Base-by-base conservation (phyloP, 257 asterid species). In the Cruciata laevipes region DNA sequence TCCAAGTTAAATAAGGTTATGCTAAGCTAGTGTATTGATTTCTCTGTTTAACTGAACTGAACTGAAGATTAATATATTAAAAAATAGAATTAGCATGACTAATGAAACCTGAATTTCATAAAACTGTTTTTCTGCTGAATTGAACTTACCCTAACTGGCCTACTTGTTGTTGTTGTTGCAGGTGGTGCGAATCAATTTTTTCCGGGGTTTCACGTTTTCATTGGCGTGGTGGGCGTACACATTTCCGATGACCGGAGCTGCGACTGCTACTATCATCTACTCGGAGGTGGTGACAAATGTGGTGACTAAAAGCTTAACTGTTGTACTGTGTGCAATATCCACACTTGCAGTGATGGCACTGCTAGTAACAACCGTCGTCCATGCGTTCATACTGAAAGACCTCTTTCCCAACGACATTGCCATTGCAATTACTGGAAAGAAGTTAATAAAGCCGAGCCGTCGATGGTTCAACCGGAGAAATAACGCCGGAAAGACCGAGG, bases 181-280 rank as follows among this genome's bases (percentile, higher is more conserved):
- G 98, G 97, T 88, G 0, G 89, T 90, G 69, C 86, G 98, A 3
- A 78, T 89, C 11, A 88, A 89, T 67, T 92, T 92, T 76, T 92
- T 92, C 77, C 75, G 97, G 31, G 98, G 98, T 40, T 79, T 89
- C 75, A 86, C 87, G 57, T 91, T 91, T 71, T 89, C 98, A 16
- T 38, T 89, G 69, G 90, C 91, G 4, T 91, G 98, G 96, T 91
- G 98, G 98, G 98, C 95, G 4, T 91, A 91, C 79, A 91, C 98
- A 7, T 89, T 91, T 67, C 96, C 98, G 1, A 89, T 91, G 98
- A 88, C 98, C 0, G 90, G 91, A 25, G 95, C 89, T 3, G 96
- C 87, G 5, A 76, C 84, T 1, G 94, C 95, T 4, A 87, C 94
- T 8, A 81, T 89, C 58, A 79, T 74, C 47, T 89, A 89, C 82